A percentile compares a stretch with the other conserved stretches of the same genome.
phyloP scores from a whole-genome alignment of 371 early-diverging fungal genomes.

The Mucor piriformis region DNA sequence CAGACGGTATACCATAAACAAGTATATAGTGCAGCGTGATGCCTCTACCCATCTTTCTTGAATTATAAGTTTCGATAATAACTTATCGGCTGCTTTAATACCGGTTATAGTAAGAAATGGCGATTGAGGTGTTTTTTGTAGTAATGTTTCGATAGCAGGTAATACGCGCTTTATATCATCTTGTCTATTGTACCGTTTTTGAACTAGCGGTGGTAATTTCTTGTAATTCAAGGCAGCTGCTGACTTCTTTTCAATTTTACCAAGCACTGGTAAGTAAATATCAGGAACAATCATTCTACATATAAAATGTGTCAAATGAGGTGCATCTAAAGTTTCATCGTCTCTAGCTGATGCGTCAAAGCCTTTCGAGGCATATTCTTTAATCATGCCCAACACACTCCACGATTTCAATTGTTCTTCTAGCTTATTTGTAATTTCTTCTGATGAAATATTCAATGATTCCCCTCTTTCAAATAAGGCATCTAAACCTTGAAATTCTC shows the following conservation, averaged over 20 bases:
- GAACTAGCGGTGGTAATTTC: constrained; percentile 3
- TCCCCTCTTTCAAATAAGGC: constrained; percentile 5
- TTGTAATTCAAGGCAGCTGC: background rate
- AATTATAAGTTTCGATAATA: background rate
- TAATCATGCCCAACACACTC: constrained; percentile 32
- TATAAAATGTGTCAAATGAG: constrained; percentile 34
- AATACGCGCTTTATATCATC: background rate
- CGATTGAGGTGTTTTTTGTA: background rate
- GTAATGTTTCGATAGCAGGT: background rate
- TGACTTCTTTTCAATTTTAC: constrained; percentile 1
- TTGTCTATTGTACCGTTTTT: background rate
- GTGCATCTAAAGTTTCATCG: constrained; percentile 14
- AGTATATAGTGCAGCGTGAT: constrained; percentile 52
- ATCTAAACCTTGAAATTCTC: constrained; percentile 11
- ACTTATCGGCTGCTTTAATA: constrained; percentile 4
- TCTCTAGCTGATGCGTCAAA: background rate
- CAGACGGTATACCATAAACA: constrained; percentile 65
- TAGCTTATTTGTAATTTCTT: background rate
- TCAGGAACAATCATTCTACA: constrained; percentile 35
- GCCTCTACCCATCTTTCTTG: constrained; percentile 51
- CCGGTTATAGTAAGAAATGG: constrained; percentile 6
- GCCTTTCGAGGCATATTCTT: constrained; percentile 12
- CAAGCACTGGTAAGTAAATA: constrained; percentile 20
- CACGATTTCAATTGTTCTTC: constrained; percentile 29
- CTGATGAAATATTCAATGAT: background rate